phyloP scores from a whole-genome alignment of 2,329 filamentous ascomycete species.

The Knufia petricola region DNA sequence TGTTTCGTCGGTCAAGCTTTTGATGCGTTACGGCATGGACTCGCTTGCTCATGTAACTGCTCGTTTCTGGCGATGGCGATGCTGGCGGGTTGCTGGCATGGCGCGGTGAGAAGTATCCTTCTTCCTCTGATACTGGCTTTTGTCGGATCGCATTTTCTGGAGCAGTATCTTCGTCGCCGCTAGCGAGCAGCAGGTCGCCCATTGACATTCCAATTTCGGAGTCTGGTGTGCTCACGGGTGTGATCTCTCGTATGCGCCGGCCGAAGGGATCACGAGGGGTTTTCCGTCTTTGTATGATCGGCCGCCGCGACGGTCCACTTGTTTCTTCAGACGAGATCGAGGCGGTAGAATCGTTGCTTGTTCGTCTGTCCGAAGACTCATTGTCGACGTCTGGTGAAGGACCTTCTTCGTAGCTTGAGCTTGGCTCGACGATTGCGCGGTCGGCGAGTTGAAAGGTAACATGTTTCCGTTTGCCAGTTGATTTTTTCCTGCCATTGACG shows the following conservation, averaged over 20 bases:
- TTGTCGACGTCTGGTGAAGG: slow-evolving; percentile 13
- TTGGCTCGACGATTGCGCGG: slow-evolving; percentile 21
- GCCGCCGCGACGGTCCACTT: neutral
- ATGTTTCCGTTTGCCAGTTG: slow-evolving; percentile 19
- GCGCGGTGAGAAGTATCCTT: slow-evolving; percentile 1
- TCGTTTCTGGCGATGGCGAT: neutral
- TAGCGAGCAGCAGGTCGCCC: slow-evolving; percentile 2
- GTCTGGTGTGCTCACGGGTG: neutral
- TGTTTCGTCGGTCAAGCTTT: neutral
- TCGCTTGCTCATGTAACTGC: neutral
- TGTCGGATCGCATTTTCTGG: too few species aligned
- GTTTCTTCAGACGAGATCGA: neutral
- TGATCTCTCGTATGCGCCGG: neutral
- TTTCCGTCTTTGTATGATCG: neutral
- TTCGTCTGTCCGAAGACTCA: neutral
- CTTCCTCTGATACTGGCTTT: neutral
- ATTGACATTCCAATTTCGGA: slow-evolving; percentile 6
- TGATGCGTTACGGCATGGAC: neutral
- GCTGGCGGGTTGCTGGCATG: neutral
- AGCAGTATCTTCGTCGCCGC: neutral
- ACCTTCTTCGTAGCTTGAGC: slow-evolving; percentile 21
- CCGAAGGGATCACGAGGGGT: slow-evolving; percentile 8
- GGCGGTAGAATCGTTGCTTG: neutral
- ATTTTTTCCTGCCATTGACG: slow-evolving; percentile 10
- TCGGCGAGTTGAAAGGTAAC: slow-evolving; percentile 23